Percentiles rank a stretch among this genome's conserved stretches.
These are phyloP conservation scores for Quillaja saponaria DNA, from an alignment of 306 rosid species.

Conservation along the genomic window DNA sequence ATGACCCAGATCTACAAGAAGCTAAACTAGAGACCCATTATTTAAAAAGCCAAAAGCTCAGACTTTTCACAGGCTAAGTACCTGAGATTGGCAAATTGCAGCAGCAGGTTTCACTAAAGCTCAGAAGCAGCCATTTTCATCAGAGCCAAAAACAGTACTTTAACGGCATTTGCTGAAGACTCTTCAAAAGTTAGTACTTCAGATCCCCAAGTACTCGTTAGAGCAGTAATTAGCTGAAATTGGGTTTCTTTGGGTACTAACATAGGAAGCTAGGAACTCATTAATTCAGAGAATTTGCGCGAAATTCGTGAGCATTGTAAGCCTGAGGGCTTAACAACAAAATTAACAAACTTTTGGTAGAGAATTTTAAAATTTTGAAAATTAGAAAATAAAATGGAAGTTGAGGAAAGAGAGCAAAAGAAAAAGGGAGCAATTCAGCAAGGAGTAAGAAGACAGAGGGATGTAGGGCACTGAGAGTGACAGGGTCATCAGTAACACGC, in stretches of 20 bases:
- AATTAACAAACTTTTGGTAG: slow-evolving; percentile 15
- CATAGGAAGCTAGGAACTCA: not conserved
- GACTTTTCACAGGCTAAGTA: slow-evolving; percentile 22
- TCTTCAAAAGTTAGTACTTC: slow-evolving; percentile 18
- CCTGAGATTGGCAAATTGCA: slow-evolving; percentile 33
- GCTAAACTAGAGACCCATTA: slow-evolving; percentile 14
- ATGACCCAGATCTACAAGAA: slow-evolving; percentile 56
- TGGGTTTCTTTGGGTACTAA: slow-evolving; percentile 24
- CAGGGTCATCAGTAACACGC: no score
- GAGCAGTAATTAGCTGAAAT: slow-evolving; percentile 20
- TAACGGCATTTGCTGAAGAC: slow-evolving; percentile 26
- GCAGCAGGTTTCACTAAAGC: slow-evolving; percentile 34
- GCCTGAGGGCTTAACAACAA: slow-evolving; percentile 13
- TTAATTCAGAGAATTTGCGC: slow-evolving; percentile 30
- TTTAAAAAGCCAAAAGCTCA: not conserved
- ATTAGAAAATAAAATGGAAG: not conserved
- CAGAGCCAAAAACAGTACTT: slow-evolving; percentile 30
- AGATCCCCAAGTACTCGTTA: slow-evolving; percentile 15
- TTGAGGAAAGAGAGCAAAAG: slow-evolving; percentile 31
- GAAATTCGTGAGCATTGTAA: slow-evolving; percentile 40
- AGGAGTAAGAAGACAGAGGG: slow-evolving; percentile 19
- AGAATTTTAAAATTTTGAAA: slow-evolving; percentile 14
- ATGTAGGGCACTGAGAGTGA: slow-evolving; percentile 29
- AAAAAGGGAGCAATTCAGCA: not conserved
- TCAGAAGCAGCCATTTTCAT: slow-evolving; percentile 29